Evolutionary conservation across 805 yeast genomes (phyloP).

Genomic region (Saccharomycopsis sp.): DNA sequence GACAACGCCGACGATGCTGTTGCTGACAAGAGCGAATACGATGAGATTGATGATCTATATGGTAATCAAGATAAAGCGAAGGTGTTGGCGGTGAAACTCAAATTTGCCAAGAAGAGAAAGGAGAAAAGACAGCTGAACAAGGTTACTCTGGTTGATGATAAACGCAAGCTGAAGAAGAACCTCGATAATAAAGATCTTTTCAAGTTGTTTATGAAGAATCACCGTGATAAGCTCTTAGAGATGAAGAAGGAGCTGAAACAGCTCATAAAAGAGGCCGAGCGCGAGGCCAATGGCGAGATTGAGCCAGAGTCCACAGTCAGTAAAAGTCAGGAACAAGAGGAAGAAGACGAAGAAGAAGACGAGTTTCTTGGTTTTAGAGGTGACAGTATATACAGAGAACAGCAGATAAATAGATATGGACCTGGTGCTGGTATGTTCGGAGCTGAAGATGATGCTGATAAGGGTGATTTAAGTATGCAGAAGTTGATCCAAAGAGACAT

Average conservation of each 20-base stretch:
- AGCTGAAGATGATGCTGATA: neutral
- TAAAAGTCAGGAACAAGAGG: neutral
- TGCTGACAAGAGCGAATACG: neutral
- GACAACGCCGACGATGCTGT: neutral
- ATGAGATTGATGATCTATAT: neutral
- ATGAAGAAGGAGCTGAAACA: conserved; percentile 1
- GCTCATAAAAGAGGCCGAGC: neutral
- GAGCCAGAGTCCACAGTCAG: neutral
- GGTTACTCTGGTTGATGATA: neutral
- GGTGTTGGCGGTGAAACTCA: conserved; percentile 14
- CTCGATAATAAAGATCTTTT: conserved; percentile 8
- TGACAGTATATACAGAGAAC: neutral
- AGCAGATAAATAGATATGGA: neutral
- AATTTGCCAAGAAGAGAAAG: conserved; percentile 16
- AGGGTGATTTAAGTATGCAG: conserved; percentile 8
- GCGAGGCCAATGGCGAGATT: neutral
- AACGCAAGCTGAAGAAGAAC: conserved; percentile 5
- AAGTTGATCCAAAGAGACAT: conserved; percentile 14
- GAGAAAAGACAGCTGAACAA: neutral
- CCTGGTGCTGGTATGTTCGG: neutral
- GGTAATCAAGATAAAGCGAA: conserved; percentile 7
- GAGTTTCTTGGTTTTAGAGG: conserved; percentile 1
- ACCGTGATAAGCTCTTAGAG: conserved; percentile 5
- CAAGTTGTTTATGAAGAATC: conserved; percentile 12
- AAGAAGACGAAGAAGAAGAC: conserved; percentile 1